These are phyloP conservation scores for Penicillium daleae DNA, from an alignment of 495 filamentous ascomycete species.

Conservation along the genomic window DNA sequence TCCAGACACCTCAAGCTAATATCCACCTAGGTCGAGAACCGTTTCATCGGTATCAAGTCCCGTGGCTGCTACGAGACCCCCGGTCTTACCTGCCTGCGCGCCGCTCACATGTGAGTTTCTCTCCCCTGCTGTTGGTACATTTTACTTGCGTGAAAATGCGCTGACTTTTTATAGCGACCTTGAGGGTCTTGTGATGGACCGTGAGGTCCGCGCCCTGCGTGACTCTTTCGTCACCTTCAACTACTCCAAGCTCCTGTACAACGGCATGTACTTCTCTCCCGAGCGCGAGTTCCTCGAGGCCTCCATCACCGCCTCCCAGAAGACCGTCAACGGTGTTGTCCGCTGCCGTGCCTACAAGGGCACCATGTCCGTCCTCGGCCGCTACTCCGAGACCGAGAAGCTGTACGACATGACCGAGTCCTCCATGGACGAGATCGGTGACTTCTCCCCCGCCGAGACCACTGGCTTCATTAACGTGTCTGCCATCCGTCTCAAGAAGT, in stretches of 20 bases:
- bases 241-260: slow-evolving; percentile 78
- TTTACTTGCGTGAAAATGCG: not conserved
- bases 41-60: slow-evolving; percentile 84
- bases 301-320: slow-evolving; percentile 70
- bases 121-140: not conserved
- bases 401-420: slow-evolving; percentile 81
- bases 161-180: slow-evolving; percentile 56
- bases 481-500: slow-evolving; percentile 90
- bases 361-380: slow-evolving; percentile 70
- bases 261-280: slow-evolving; percentile 75
- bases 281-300: slow-evolving; percentile 81
- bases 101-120: slow-evolving; percentile 66
- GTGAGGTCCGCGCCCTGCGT: slow-evolving; percentile 80
- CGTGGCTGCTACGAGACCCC: slow-evolving; percentile 92
- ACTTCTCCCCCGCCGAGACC: slow-evolving; percentile 75
- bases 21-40: slow-evolving; percentile 63
- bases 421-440: slow-evolving; percentile 85
- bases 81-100: slow-evolving; percentile 70
- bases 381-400: slow-evolving; percentile 77
- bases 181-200: slow-evolving; percentile 84
- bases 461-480: slow-evolving; percentile 81
- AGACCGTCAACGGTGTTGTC: slow-evolving; percentile 72
- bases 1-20: slow-evolving; percentile 3
- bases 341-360: slow-evolving; percentile 79
- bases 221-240: slow-evolving; percentile 76